Evolutionary conservation across 805 yeast species (phyloP), one percentile per base, ranked within the genome.

Genomic region (Priceomyces fermenticarens): DNA sequence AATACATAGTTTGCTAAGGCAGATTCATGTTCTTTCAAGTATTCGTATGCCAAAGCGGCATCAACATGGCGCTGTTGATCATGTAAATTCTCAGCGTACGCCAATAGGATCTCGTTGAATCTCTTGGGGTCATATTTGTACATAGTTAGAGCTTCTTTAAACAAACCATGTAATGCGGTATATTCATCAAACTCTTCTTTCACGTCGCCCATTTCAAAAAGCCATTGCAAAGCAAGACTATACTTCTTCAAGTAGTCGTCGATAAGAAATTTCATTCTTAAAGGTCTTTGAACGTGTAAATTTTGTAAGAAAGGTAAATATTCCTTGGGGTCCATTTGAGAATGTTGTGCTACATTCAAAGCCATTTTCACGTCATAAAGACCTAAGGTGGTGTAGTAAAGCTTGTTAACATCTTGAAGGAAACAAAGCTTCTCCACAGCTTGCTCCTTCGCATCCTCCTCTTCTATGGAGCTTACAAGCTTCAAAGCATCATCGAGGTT

Each of bases 281-380:
- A 61, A 4, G 78, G 82, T 0, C 77, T 66, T 60, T 84, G 86
- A 31, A 77, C 78, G 49, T 87, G 84, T 40, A 93, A 69, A 36
- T 81, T 75, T 55, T 88, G 96, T 49, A 93, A 72, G 62, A 93
- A 93, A 38, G 99, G 97, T 39, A 93, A 67, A 52, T 93, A 93
- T 62, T 93, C 99, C 55, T 90, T 88, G 16, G 99, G 99, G 65
- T 93, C 99, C 73, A 85, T 90, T 62, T 91, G 98, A 0, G 97
- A 89, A 55, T 89, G 93, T 59, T 95, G 98, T 0, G 99, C 99
- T 44, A 93, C 82, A 10, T 77, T 73, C 42, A 93, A 72, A 0
- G 98, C 79, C 53, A 91, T 68, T 42, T 82, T 81, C 32, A 93
- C 81, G 57, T 93, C 85, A 55, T 93, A 93, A 14, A 85, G 67